Evolutionary conservation across 352 stramenopile genomes (phyloP).

Genomic region (Pythium scleroteichum): DNA sequence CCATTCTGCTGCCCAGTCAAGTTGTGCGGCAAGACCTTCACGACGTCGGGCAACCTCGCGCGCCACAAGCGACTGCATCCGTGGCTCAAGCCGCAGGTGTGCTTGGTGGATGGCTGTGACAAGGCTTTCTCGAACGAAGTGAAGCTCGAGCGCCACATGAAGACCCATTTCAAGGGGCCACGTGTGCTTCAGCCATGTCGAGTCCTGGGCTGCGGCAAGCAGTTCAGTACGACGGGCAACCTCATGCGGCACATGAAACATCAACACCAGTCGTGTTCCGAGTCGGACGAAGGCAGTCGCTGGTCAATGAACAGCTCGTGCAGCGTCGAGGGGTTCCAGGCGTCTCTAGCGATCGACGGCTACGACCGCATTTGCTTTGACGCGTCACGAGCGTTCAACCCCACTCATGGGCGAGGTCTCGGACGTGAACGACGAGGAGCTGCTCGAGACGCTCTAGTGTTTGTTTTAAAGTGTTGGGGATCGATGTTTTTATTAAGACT

Average conservation of each 20-base stretch:
- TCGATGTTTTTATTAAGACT: too few species aligned
- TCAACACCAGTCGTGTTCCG: constrained; percentile 36
- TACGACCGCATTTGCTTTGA: constrained; percentile 8
- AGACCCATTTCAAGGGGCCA: constrained; percentile 42
- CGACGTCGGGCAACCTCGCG: constrained; percentile 63
- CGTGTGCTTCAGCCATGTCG: constrained; percentile 51
- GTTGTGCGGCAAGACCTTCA: constrained; percentile 68
- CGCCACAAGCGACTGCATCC: constrained; percentile 62
- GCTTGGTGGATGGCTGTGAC: constrained; percentile 42
- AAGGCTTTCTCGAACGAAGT: constrained; percentile 50
- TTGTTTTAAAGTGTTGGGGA: constrained; percentile 20
- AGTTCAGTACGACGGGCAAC: constrained; percentile 68
- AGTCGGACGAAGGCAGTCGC: background rate
- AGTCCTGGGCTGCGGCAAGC: constrained; percentile 45
- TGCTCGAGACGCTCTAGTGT: constrained; percentile 17
- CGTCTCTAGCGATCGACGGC: background rate
- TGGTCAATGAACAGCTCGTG: constrained; percentile 1
- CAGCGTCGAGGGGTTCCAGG: background rate
- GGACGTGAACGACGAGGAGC: constrained; percentile 19
- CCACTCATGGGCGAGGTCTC: constrained; percentile 16
- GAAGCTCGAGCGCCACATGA: constrained; percentile 52
- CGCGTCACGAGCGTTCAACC: constrained; percentile 14
- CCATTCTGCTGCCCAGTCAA: constrained; percentile 58
- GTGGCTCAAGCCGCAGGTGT: constrained; percentile 43
- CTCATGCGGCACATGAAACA: constrained; percentile 68